phyloP scores from a whole-genome alignment of 2,329 filamentous ascomycete species.

The Grosmannia serpens region DNA sequence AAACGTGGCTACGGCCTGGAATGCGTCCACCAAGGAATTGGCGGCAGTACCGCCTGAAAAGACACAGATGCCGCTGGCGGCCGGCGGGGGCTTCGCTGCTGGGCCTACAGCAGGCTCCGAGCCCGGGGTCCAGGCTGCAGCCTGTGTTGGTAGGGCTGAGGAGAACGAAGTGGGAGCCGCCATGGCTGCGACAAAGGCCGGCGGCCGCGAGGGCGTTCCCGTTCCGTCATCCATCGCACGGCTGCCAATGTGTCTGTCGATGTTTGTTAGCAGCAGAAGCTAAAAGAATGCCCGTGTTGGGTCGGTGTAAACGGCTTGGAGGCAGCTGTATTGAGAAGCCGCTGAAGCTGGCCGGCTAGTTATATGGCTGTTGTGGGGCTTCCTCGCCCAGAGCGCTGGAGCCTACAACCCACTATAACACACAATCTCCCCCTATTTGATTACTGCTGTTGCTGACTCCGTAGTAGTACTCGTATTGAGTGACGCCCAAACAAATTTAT shows the following conservation, averaged over 20 bases:
- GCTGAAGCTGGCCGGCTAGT: neutral
- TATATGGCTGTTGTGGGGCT: neutral
- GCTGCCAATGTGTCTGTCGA: neutral
- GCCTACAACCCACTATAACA: no score
- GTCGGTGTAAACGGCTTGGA: neutral
- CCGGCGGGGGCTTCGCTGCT: no score
- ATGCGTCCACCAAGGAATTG: slow-evolving; percentile 87
- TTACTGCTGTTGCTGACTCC: no score
- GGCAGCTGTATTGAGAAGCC: neutral
- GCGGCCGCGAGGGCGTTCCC: slow-evolving; percentile 6
- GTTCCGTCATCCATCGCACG: slow-evolving; percentile 8
- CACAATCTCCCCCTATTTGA: no score
- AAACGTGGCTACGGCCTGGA: slow-evolving; percentile 44
- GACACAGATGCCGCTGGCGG: slow-evolving; percentile 55
- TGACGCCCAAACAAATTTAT: no score
- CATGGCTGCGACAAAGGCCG: neutral
- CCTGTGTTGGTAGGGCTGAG: neutral
- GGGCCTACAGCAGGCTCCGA: neutral
- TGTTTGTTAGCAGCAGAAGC: neutral
- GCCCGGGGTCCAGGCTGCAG: neutral
- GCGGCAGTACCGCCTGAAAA: slow-evolving; percentile 92
- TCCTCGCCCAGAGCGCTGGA: neutral
- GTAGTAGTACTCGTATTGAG: no score
- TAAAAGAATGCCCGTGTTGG: neutral
- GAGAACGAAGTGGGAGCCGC: neutral